Conservation (phyloP, 345 rosid genomes). For the Eucalyptus paniculata region DNA sequence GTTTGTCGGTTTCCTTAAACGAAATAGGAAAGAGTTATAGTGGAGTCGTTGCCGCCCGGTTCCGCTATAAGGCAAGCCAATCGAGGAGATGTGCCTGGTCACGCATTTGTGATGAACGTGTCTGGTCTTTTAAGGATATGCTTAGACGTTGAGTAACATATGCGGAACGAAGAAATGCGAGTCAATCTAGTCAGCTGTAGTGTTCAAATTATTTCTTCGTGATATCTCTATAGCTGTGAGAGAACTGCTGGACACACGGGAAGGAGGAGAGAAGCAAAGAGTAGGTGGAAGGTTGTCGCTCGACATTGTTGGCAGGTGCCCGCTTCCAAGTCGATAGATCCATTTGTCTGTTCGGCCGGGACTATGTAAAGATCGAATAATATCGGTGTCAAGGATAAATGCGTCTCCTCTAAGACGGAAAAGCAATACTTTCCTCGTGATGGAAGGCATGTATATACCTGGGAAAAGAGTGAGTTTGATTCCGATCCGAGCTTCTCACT, state of each 20-base stretch:
- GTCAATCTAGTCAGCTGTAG: neutral
- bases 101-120: neutral
- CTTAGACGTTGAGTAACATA: neutral
- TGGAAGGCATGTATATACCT: neutral
- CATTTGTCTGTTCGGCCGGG: neutral
- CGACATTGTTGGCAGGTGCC: neutral
- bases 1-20: neutral
- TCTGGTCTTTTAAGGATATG: neutral
- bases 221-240: neutral
- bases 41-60: neutral
- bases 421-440: neutral
- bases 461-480: neutral
- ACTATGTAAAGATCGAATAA: neutral
- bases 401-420: neutral
- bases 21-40: neutral
- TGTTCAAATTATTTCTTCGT: neutral
- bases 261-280: neutral
- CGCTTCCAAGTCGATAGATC: neutral
- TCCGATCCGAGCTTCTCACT: neutral
- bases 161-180: neutral
- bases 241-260: neutral
- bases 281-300: neutral
- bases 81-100: neutral
- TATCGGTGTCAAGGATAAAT: neutral
- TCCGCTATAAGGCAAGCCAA: neutral